Conservation (phyloP, 352 stramenopile species). For the Globisporangium cylindrosporum region DNA sequence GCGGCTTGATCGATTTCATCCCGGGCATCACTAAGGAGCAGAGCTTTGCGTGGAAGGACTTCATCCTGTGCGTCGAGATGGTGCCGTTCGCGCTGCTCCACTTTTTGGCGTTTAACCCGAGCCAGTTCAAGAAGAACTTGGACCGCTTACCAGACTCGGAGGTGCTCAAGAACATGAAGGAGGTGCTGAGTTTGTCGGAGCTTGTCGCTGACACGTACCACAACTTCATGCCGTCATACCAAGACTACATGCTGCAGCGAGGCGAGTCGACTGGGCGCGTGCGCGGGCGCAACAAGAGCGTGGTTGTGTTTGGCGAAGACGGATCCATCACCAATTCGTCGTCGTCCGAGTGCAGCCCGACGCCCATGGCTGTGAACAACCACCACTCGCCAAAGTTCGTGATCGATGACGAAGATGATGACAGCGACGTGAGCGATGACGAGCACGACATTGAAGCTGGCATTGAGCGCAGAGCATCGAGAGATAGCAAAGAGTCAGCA, state of each 20-base stretch:
- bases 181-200: conserved; percentile 78
- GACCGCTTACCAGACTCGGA: conserved; percentile 70
- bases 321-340: conserved; percentile 31
- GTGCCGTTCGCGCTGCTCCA: conserved; percentile 80
- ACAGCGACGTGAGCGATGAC: conserved; percentile 24
- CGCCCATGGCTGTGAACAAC: conserved; percentile 55
- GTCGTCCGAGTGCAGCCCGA: conserved; percentile 48
- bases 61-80: conserved; percentile 90
- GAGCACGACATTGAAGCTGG: conserved; percentile 12
- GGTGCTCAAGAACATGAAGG: conserved; percentile 88
- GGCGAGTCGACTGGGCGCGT: conserved; percentile 43
- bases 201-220: conserved; percentile 82
- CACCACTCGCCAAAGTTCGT: conserved; percentile 57
- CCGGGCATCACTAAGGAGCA: conserved; percentile 84
- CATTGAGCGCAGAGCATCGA: neutral
- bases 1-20: conserved; percentile 78
- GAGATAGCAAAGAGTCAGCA: neutral
- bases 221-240: conserved; percentile 87
- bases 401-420: conserved; percentile 73
- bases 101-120: conserved; percentile 75
- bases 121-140: conserved; percentile 80
- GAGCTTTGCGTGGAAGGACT: conserved; percentile 89
- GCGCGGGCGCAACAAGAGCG: conserved; percentile 31
- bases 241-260: conserved; percentile 83
- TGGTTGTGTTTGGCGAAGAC: conserved; percentile 44